Base-by-base conservation (phyloP, 352 stramenopile species). In the Discostella stelligera region DNA sequence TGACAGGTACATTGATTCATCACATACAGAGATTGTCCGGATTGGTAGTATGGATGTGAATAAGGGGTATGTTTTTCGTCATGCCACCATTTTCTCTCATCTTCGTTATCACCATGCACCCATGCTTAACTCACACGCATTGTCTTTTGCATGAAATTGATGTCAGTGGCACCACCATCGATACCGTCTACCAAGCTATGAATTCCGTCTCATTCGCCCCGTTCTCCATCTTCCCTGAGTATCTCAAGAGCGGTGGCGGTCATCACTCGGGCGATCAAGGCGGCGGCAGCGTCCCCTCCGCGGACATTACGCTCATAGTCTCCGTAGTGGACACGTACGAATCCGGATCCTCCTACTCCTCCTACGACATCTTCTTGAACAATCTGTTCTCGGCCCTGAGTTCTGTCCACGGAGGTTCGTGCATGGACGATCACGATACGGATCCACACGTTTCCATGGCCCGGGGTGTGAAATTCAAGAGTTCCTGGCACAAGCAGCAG, bases 371-470 rank as follows among this genome's bases (percentile, higher is more conserved):
- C 14, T 91, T 93, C 62, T 68, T 91, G 44, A 70, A 91, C 46
- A 65, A 84, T 66, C 60, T 93, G 7, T 91, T 93, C 66, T 69
- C 77, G 79, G 84, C 85, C n/a, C 74, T 93, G 84, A 70, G 86
- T 46, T 49, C 37, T 52, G 77, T 81, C 5, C 73, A 82, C 59
- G 85, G 82, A 71, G 88, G 87, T 59, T 72, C 85, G 13, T 93
- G 88, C 73, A 91, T 91, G 85, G 88, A 93, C 65, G 85, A 93
- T 73, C 77, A 91, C 39, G 86, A 90, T 67, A 93, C 88, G 13
- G 84, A 91, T 85, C 88, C 88, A 64, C 88, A 93, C 71, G 85
- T 93, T 60, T 93, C 88, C 44, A 91, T 91, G 85, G 58, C 78
- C 48, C 76, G 88, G 62, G 88, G 88, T 65, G 82, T 93, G 14